Evolutionary conservation across 2,329 filamentous ascomycete species (phyloP), one percentile per base, ranked within the genome.

Genomic region (Colletotrichum australisinense): DNA sequence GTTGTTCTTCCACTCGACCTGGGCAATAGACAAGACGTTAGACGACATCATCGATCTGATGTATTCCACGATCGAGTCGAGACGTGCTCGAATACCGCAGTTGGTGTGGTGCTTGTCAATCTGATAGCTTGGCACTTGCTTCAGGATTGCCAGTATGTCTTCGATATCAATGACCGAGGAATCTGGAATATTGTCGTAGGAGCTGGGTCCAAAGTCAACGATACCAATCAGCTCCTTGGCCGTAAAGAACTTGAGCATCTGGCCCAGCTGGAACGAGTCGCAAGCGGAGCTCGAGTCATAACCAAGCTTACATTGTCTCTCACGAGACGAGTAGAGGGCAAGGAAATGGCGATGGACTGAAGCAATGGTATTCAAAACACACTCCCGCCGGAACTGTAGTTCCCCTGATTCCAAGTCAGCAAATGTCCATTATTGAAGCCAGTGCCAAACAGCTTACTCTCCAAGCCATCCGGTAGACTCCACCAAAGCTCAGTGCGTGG

Each of bases 181-280:
- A 72, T 88, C 85, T 3, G 83, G 84, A 7, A 88, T 78, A 28
- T 77, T 71, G 58, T 86, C 83, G 6, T 88, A 78, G 1, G 88
- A 88, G 2, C 80, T 77, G 0, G 88, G 84, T 46, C 87, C 86
- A 75, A 90, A 90, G 78, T 91, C 88, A 7, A 88, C 84, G 1
- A 94, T 82, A 49, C 87, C 88, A 4, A 94, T 78, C 0, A 94
- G 88, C 32, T 88, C 86, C 75, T 90, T 90, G 75, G 87, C 87
- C 16, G 86, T 83, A 46, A 95, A 88, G 81, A 95, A 95, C 76
- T 91, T 91, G 75, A 94, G 83, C 87, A 94, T 94, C 82, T 95
- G 93, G 26, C 93, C 93, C 1, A 95, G 88, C 81, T 95, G 93
- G 78, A 93, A 95, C 2, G 91, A 92, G 82, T 95, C 93, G 80